phyloP scores from a whole-genome alignment of 805 yeast genomes.

The Priceomyces haplophilus region DNA sequence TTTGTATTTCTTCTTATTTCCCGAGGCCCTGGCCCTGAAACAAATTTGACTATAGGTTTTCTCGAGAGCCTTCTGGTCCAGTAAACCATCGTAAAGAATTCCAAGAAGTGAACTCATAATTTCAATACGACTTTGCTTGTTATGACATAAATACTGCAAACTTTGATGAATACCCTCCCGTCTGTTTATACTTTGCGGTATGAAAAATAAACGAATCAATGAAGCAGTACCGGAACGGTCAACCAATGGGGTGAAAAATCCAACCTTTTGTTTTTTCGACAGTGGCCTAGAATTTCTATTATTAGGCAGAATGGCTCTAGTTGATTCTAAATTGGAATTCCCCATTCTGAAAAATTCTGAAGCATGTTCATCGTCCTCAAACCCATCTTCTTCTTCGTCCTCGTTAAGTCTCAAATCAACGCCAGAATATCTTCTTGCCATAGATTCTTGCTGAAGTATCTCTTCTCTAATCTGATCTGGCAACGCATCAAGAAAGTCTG shows the following conservation, averaged over 20 bases:
- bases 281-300: not conserved
- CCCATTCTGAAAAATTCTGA: constrained; percentile 4
- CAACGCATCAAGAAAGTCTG: constrained; percentile 75
- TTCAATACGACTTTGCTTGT: constrained; percentile 76
- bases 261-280: constrained; percentile 12
- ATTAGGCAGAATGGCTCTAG: not conserved
- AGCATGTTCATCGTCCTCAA: constrained; percentile 10
- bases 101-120: constrained; percentile 64
- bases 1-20: constrained; percentile 10
- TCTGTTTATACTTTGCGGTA: constrained; percentile 63
- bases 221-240: constrained; percentile 78
- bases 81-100: constrained; percentile 72
- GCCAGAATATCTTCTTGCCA: constrained; percentile 37
- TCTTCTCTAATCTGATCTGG: constrained; percentile 68
- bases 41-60: constrained; percentile 57
- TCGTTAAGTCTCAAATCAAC: constrained; percentile 19
- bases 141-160: constrained; percentile 64
- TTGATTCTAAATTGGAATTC: not conserved
- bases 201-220: constrained; percentile 63
- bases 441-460: constrained; percentile 55
- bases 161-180: constrained; percentile 65
- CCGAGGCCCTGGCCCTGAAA: constrained; percentile 42
- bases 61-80: constrained; percentile 58
- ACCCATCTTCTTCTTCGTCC: constrained; percentile 17
- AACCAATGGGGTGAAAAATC: constrained; percentile 61